Conservation (phyloP, 2,329 filamentous ascomycete genomes). For the Aspergillus versicolor region DNA sequence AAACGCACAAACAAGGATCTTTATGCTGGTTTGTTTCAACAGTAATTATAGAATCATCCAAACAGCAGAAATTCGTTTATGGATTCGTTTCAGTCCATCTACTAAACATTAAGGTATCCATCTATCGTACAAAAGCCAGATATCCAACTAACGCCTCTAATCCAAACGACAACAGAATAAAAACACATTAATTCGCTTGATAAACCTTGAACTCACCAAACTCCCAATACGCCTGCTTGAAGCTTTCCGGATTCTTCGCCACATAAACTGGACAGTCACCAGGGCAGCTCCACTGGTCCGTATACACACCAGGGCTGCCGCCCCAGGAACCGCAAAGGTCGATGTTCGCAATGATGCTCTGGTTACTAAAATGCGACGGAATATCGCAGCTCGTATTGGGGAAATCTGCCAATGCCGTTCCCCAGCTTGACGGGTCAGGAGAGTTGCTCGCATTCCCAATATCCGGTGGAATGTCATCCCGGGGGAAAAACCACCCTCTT, state of each 20-base stretch:
- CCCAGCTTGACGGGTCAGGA: slow-evolving; percentile 64
- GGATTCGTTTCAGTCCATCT: no score
- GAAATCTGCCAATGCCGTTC: slow-evolving; percentile 63
- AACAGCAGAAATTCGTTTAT: no score
- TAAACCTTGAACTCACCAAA: slow-evolving; percentile 63
- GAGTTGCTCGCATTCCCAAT: slow-evolving; percentile 29
- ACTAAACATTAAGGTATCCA: no score
- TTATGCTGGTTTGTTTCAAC: no score
- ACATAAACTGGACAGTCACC: slow-evolving; percentile 59
- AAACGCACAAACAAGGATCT: no score
- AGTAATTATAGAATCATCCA: no score
- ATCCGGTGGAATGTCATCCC: slow-evolving; percentile 53
- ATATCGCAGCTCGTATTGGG: slow-evolving; percentile 64
- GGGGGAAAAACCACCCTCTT: slow-evolving; percentile 61
- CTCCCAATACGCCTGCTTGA: slow-evolving; percentile 64
- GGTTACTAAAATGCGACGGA: slow-evolving; percentile 59
- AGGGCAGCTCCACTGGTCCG: slow-evolving; percentile 42
- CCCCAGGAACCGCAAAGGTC: slow-evolving; percentile 62
- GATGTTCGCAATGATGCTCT: slow-evolving; percentile 67
- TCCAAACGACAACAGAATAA: no score
- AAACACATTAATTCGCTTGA: slow-evolving; percentile 25
- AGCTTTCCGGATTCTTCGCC: slow-evolving; percentile 56
- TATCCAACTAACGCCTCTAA: no score
- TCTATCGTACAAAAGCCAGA: no score
- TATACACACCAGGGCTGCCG: slow-evolving; percentile 34